A percentile compares a stretch with the other conserved stretches of the same genome.
Conservation (phyloP, 192 early-diverging fungal species). For the Linnemannia elongata region DNA sequence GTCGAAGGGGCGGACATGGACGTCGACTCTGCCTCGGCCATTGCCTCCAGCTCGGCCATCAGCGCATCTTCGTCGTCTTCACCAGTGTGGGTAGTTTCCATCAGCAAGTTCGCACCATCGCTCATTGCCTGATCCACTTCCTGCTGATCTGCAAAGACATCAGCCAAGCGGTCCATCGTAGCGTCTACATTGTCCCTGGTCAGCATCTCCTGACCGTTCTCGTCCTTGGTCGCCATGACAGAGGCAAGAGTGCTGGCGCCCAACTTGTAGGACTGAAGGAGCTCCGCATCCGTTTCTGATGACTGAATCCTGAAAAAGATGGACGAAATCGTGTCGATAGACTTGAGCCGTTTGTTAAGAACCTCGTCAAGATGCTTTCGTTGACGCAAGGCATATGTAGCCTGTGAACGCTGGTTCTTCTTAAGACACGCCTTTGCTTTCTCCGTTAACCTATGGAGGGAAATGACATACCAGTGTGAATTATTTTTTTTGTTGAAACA, state of each 20-base stretch:
- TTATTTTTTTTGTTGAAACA: not conserved
- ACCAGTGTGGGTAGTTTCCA: slow-evolving; percentile 14
- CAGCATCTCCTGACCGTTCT: slow-evolving; percentile 49
- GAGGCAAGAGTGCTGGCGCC: slow-evolving; percentile 69
- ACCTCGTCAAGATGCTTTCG: slow-evolving; percentile 66
- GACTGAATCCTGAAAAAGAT: slow-evolving; percentile 74
- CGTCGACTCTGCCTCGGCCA: not conserved
- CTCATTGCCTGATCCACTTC: slow-evolving; percentile 73
- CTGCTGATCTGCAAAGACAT: slow-evolving; percentile 70
- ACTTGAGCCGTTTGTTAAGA: slow-evolving; percentile 68
- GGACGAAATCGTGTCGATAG: slow-evolving; percentile 70
- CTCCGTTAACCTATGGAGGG: slow-evolving; percentile 36
- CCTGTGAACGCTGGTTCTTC: slow-evolving; percentile 64
- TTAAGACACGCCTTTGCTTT: slow-evolving; percentile 57
- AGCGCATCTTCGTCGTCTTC: slow-evolving; percentile 45
- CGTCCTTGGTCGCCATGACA: slow-evolving; percentile 56
- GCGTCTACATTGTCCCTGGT: slow-evolving; percentile 66
- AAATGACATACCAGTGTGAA: not conserved
- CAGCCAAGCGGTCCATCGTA: slow-evolving; percentile 72
- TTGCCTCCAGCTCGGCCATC: slow-evolving; percentile 47
- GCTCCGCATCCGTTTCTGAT: slow-evolving; percentile 73
- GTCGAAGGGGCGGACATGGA: not conserved
- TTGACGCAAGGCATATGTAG: slow-evolving; percentile 67
- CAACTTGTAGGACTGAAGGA: slow-evolving; percentile 70
- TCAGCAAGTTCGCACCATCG: slow-evolving; percentile 39